Conservation (phyloP, 2,329 filamentous ascomycete species). For the Epichloe coenophiala region DNA sequence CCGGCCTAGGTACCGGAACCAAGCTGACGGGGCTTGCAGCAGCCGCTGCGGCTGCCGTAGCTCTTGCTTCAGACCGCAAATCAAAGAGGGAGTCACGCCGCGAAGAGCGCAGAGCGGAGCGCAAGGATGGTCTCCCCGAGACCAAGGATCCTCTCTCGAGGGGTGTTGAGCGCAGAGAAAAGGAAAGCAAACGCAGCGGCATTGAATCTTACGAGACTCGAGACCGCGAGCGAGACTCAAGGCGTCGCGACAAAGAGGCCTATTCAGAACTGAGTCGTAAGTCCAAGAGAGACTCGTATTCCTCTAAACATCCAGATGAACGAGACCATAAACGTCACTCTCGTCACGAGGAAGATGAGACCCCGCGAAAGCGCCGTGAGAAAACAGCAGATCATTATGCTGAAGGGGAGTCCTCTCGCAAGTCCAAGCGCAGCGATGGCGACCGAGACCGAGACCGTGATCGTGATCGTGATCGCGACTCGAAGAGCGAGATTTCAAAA, state of each 20-base stretch:
- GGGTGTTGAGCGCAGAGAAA: not conserved
- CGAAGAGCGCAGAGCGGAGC: slow-evolving; percentile 11
- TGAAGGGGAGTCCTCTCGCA: slow-evolving; percentile 11
- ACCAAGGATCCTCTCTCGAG: slow-evolving; percentile 1
- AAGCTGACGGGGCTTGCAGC: slow-evolving; percentile 32
- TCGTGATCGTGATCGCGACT: slow-evolving; percentile 14
- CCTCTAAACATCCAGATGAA: slow-evolving; percentile 17
- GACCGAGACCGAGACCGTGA: slow-evolving; percentile 8
- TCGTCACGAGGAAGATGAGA: slow-evolving; percentile 20
- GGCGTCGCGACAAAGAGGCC: slow-evolving; percentile 12
- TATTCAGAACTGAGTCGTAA: slow-evolving; percentile 10
- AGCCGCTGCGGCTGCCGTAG: slow-evolving; percentile 32
- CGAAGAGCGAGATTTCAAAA: slow-evolving; percentile 12
- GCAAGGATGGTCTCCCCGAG: slow-evolving; percentile 9
- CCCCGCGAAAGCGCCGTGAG: slow-evolving; percentile 16
- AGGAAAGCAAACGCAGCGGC: slow-evolving; percentile 5
- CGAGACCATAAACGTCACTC: slow-evolving; percentile 17
- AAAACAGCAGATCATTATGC: slow-evolving; percentile 11
- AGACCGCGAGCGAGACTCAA: slow-evolving; percentile 11
- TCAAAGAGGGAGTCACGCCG: slow-evolving; percentile 8
- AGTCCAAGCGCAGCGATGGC: slow-evolving; percentile 12
- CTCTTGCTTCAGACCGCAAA: slow-evolving; percentile 14
- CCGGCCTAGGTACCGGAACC: slow-evolving; percentile 28
- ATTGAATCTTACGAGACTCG: slow-evolving; percentile 4
- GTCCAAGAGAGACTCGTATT: slow-evolving; percentile 17